Percentiles rank a stretch among this genome's conserved stretches.
These are phyloP conservation scores for Ammopiptanthus mongolicus DNA, from an alignment of 306 rosid genomes.

Conservation along the genomic window DNA sequence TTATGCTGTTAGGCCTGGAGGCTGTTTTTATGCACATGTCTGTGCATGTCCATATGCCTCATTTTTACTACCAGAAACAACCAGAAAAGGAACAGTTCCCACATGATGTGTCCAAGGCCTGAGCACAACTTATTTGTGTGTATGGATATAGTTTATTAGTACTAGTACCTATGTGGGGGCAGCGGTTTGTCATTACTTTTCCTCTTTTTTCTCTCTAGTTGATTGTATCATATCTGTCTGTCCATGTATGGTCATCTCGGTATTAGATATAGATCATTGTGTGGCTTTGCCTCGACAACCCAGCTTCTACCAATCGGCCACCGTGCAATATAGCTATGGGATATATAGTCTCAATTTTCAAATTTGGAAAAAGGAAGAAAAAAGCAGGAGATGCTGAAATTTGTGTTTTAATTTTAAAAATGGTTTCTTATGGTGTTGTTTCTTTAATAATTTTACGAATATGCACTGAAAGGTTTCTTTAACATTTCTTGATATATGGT, in stretches of 20 bases:
- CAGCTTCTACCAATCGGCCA: neutral
- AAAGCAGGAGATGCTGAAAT: neutral
- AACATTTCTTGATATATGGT: constrained; percentile 3
- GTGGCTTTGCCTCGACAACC: constrained; percentile 2
- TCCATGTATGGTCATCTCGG: neutral
- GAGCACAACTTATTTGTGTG: neutral
- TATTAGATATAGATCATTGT: neutral
- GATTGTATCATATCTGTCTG: too few relatives aligned
- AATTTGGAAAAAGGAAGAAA: neutral
- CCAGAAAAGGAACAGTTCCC: neutral
- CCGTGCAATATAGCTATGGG: neutral
- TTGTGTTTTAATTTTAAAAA: neutral
- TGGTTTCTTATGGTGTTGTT: neutral
- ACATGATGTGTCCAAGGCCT: neutral
- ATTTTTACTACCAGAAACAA: neutral
- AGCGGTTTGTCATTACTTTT: neutral
- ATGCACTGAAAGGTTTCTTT: neutral
- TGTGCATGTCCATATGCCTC: neutral
- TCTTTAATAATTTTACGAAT: neutral
- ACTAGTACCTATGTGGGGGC: neutral
- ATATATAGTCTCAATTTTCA: neutral
- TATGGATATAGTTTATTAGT: neutral
- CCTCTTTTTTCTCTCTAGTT: neutral
- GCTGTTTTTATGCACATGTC: neutral
- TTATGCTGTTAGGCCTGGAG: neutral